Evolutionary conservation across 176 grass and related monocot genomes (phyloP), one percentile per base, ranked within the genome.

Genomic region (Canna indica): DNA sequence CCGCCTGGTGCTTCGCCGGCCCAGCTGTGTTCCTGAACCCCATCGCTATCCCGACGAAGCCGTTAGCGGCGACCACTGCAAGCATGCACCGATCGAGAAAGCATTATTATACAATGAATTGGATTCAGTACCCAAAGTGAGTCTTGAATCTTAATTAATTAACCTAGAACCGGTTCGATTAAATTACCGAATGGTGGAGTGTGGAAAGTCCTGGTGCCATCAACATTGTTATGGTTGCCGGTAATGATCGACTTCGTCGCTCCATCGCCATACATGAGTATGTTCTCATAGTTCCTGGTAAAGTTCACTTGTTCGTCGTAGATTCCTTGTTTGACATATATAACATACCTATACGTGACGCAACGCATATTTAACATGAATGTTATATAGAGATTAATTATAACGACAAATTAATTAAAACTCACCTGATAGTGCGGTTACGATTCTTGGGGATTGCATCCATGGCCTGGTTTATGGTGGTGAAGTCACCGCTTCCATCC

Each of bases 11-110:
- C 84, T 82, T 83, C 73, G 63, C 80, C 18, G 76, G 68, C 6
- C 93, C 89, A 9, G 94, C 94, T 45, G 94, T 92, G 88, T 97
- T 97, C 44, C 65, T 64, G 75, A 97, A 81, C 29, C 81, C 84
- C 20, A 97, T 54, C 34, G 66, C 56, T 12, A 92, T 70, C 36
- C 64, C 89, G n/a, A 81, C 84, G 80, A 97, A 92, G 3, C 82
- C 42, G 63, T 92, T 86, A 44, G 86, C 89, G 39, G 81, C 76
- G 26, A 85, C 86, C 5, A 80, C 88, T 96, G 83, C 70, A 70
- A 5, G 8, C 28, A 67, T 32, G 14, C 27, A 33, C 33, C 1
- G 8, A 36, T 10, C 34, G 5, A 17, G 36, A 36, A 65, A 65
- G n/a, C n/a, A n/a, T n/a, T n/a, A n/a, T n/a, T n/a, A n/a, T n/a